Conservation (phyloP, 2,329 filamentous ascomycete genomes). For the Calonectria pseudoturangicola region DNA sequence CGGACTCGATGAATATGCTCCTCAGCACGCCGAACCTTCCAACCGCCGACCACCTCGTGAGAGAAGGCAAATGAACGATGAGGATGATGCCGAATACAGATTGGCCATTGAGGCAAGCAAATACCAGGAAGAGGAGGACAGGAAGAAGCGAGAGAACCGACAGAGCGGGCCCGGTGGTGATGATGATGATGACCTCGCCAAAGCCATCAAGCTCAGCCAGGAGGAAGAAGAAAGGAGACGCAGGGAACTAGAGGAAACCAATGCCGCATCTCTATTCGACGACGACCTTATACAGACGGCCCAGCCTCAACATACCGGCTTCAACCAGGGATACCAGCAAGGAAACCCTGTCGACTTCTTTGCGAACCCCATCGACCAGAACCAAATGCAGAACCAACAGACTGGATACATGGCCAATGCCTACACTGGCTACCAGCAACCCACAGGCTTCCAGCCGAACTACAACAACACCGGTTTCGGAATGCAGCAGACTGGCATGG, state of each 20-base stretch:
- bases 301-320: conserved; percentile 88
- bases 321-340: conserved; percentile 98
- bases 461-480: conserved; percentile 81
- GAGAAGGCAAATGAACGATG: conserved; percentile 75
- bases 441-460: conserved; percentile 73
- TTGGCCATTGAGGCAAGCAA: conserved; percentile 97
- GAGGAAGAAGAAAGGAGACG: conserved; percentile 94
- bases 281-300: conserved; percentile 77
- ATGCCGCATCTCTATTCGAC: conserved; percentile 91
- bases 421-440: conserved; percentile 72
- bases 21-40: conserved; percentile 65
- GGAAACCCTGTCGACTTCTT: conserved; percentile 98
- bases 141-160: conserved; percentile 80
- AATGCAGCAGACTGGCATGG: conserved; percentile 76
- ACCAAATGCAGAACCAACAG: conserved; percentile 86
- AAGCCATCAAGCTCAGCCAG: conserved; percentile 95
- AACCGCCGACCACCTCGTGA: conserved; percentile 66
- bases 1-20: conserved; percentile 88
- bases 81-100: conserved; percentile 93
- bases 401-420: conserved; percentile 81
- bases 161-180: conserved; percentile 75
- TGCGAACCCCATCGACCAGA: conserved; percentile 90
- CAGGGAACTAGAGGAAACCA: conserved; percentile 89
- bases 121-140: conserved; percentile 93
- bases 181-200: conserved; percentile 92